Percentiles rank a stretch among this genome's conserved stretches.
These are phyloP conservation scores for Aspergillus sclerotiicarbonarius DNA, from an alignment of 495 filamentous ascomycete species.

Conservation along the genomic window DNA sequence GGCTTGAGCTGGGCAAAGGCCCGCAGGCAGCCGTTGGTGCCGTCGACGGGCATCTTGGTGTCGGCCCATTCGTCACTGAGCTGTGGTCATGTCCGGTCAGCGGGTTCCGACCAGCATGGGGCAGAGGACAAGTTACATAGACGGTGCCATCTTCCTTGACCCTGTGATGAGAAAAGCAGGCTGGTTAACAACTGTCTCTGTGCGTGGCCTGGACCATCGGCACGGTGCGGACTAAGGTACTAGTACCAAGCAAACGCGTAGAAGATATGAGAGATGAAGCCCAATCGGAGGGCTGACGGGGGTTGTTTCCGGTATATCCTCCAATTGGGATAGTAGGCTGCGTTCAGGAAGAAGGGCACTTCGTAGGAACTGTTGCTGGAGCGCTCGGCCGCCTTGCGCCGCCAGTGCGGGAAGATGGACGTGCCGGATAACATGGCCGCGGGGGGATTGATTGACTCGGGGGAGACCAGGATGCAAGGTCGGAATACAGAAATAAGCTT, in stretches of 20 bases:
- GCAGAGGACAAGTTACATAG: conserved; percentile 55
- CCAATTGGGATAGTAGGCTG: conserved; percentile 90
- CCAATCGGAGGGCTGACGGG: conserved; percentile 72
- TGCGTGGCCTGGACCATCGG: conserved; percentile 6
- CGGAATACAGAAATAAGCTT: not conserved
- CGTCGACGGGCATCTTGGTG: conserved; percentile 74
- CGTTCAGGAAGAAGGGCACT: conserved; percentile 57
- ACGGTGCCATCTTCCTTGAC: conserved; percentile 76
- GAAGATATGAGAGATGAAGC: conserved; percentile 73
- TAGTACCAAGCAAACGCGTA: conserved; percentile 79
- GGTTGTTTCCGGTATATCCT: conserved; percentile 74
- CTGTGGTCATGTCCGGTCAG: conserved; percentile 44
- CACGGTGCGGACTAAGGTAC: not conserved
- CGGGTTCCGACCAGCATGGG: conserved; percentile 1
- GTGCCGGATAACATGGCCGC: conserved; percentile 21
- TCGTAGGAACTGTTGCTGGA: conserved; percentile 34
- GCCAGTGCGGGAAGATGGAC: conserved; percentile 28
- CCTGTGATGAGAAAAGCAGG: conserved; percentile 45
- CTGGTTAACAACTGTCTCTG: conserved; percentile 27
- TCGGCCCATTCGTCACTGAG: conserved; percentile 87
- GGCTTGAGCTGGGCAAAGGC: conserved; percentile 73
- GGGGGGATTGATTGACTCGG: not conserved
- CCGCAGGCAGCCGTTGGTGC: conserved; percentile 71
- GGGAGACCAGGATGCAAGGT: conserved; percentile 2
- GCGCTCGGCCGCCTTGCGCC: conserved; percentile 27